Base-by-base conservation (phyloP, 176 grass and related monocot species). In the Carex scoparia region DNA sequence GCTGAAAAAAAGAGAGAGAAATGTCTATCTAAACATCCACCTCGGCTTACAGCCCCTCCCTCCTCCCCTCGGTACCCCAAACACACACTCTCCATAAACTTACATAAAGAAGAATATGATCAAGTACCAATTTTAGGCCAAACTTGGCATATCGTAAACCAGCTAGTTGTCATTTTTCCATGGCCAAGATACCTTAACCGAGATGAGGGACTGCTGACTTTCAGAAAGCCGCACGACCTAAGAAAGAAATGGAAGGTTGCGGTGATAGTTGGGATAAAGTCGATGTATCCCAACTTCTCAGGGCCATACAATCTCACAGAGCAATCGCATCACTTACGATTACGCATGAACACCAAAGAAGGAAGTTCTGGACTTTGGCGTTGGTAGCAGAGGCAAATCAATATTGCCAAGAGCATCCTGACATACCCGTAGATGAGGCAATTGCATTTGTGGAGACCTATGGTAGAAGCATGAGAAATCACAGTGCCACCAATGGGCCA, bases 201-300 rank as follows among this genome's bases (percentile, higher is more conserved):
- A 30, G 18, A 89, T 14, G 86, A 92, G 2, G 90, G 88, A 6
- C 69, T 66, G 3, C 91, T 89, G 19, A 91, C 94, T 35, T 96
- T 93, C 87, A 96, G 89, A 90, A 96, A 96, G 78, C 94, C 94
- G 28, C 94, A 96, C 80, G 91, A 93, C 79, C 85, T 96, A 37
- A 97, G 91, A 85, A 97, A 97, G 85, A 87, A 89, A 1, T 97
- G 91, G 94, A 97, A 97, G 84, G 91, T 97, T 13, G 85, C 86
- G 32, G 91, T 97, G 80, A 88, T 97, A 84, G 87, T 88, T 19
- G 86, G 87, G 61, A 91, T 96, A 87, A 96, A 93, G 82, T 87
- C 90, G 80, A 93, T 96, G 81, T 91, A 89, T 15, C 94, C 94
- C 27, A 84, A 91, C 76, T 85, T 91, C 18, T 91, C 88, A 27